Conservation (phyloP, 148 eudicot genomes). For the Chenopodium formosanum region DNA sequence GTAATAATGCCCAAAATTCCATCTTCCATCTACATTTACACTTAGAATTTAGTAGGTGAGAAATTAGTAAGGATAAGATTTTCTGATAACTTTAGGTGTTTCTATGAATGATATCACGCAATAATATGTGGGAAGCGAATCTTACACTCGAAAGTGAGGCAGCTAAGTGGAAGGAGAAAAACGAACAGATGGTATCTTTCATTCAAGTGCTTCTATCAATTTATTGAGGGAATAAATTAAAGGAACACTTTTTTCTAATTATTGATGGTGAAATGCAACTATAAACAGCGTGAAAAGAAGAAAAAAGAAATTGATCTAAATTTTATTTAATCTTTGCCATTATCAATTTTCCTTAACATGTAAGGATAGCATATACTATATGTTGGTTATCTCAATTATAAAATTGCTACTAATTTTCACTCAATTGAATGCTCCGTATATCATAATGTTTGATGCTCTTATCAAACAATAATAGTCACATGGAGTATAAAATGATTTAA, state of each 20-base stretch:
- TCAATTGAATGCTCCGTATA: no score
- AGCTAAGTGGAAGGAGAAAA: neutral
- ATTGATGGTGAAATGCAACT: conserved; percentile 19
- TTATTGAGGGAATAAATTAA: conserved; percentile 20
- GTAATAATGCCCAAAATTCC: no score
- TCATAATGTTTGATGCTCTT: no score
- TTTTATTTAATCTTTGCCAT: conserved; percentile 5
- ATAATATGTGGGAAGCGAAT: neutral
- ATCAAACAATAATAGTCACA: no score
- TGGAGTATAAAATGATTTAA: neutral
- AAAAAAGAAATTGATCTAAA: neutral
- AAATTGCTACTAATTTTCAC: no score
- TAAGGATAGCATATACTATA: conserved; percentile 11
- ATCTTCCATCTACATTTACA: no score
- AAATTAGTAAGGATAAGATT: conserved; percentile 5
- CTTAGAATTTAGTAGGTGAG: no score
- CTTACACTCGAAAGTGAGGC: neutral
- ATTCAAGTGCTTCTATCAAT: conserved; percentile 4
- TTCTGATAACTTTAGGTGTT: neutral
- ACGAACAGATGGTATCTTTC: conserved; percentile 10
- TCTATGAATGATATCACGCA: neutral
- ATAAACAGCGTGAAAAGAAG: neutral
- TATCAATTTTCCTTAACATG: conserved; percentile 14
- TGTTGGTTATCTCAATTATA: neutral
- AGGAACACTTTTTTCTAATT: conserved; percentile 24